Conservation (phyloP, 2,329 filamentous ascomycete genomes). For the Drechmeria coniospora region DNA sequence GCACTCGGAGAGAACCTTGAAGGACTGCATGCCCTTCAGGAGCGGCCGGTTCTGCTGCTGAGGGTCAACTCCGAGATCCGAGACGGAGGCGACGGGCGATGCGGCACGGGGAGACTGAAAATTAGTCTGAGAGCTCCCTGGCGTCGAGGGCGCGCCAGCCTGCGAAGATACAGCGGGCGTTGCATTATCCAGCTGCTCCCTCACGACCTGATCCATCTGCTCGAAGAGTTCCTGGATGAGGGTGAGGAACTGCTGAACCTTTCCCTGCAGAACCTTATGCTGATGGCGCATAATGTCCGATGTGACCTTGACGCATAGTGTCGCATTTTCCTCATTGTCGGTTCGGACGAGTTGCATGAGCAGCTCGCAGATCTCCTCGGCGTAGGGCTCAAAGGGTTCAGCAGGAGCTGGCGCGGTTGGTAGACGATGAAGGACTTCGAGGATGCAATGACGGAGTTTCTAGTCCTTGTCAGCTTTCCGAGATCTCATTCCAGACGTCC, state of each 20-base stretch:
- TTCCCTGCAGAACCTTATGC: conserved; percentile 58
- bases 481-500: too few species aligned
- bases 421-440: conserved; percentile 87
- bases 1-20: conserved; percentile 95
- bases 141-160: conserved; percentile 48
- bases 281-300: conserved; percentile 95
- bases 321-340: conserved; percentile 97
- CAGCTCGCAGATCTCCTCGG: conserved; percentile 75
- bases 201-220: conserved; percentile 87
- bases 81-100: conserved; percentile 70
- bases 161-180: conserved; percentile 35
- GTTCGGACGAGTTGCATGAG: conserved; percentile 76
- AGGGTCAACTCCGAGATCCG: conserved; percentile 67
- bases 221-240: conserved; percentile 94
- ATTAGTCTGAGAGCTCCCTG: conserved; percentile 47
- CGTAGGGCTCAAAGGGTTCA: conserved; percentile 77
- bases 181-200: conserved; percentile 80
- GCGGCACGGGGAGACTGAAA: conserved; percentile 82
- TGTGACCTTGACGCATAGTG: conserved; percentile 94
- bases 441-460: conserved; percentile 82
- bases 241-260: conserved; percentile 78
- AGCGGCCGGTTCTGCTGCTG: conserved; percentile 70
- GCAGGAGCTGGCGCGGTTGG: conserved; percentile 53
- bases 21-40: conserved; percentile 91
- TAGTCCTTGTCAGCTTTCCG: conserved; percentile 27